Base-by-base conservation (phyloP, 2,329 filamentous ascomycete species). In the Harringtonia aguacate region DNA sequence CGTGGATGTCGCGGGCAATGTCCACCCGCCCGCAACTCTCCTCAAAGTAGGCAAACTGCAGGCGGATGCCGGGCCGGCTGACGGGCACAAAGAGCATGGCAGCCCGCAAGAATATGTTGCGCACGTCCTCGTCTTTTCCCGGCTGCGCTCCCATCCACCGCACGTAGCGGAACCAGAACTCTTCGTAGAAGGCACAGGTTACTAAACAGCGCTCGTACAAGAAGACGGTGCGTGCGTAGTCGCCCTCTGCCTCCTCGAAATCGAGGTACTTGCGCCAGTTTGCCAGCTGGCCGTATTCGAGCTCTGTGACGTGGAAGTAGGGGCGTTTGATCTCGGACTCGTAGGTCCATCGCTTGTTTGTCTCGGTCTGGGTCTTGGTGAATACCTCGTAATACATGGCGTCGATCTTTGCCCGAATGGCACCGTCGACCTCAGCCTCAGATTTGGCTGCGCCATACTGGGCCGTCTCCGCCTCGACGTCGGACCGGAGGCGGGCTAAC, bases 241-340 rank as follows among this genome's bases (percentile, higher is more conserved):
- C 79, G 42, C 85, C 87, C 61, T 95, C 84, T 0, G 73, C 66
- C 64, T 98, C 92, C 59, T 98, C 92, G 54, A 94, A 97, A 59
- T 97, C 90, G 36, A 98, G 76, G 56, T 97, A 98, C 57, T 94
- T 94, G 55, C 85, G 79, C 92, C 92, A 98, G 62, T 95, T 95
- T 31, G 68, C 71, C 17, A 98, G 67, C 58, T 98, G 87, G 9
- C 77, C 67, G 48, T 92, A 81, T 54, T 95, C 89, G 9, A 98
- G 73, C 58, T 95, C 86, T 1, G 87, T 95, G 27, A 95, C 87
- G 58, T 95, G 90, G 67, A 95, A 98, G 61, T 97, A 98, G 1
- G 88, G 88, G 2, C 92, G 80, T 68, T 95, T 97, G 57, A 97
- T 85, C 61, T 94, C 87, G 1, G 86, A 84, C 59, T 98, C 92